Evolutionary conservation across 2,329 filamentous ascomycete species (phyloP), one percentile per base, ranked within the genome.

Genomic region (Alternaria alternata): DNA sequence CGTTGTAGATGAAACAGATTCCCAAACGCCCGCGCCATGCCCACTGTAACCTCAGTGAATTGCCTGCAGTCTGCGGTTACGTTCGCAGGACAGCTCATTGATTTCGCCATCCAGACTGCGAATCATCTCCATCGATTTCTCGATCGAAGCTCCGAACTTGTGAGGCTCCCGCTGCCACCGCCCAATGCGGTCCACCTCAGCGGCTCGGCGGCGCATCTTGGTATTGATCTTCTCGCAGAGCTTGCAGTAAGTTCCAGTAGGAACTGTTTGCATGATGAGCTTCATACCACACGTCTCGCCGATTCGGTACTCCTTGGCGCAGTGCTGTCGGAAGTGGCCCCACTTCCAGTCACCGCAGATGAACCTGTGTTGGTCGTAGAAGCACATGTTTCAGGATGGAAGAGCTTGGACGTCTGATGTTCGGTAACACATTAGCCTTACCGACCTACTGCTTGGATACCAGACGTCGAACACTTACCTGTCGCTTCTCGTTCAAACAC

Each of bases 201-300:
- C 92, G 74, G 84, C 83, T 74, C 89, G 86, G 65, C 91, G 89
- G 57, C 92, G 88, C 74, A 86, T 82, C 82, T 97, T 97, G 80
- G 91, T 94, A 75, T 93, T 90, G 69, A 94, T 93, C 81, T 95
- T 93, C 74, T 93, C 89, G 82, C 94, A 98, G 64, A 93, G 85
- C 77, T 91, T 92, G 84, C 94, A 98, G 71, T 88, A 87, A 56
- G 87, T 86, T 43, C 78, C 70, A 54, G 90, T 84, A 60, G 83
- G 83, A 65, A 87, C 84, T 26, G 92, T 94, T 70, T 88, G 83
- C 83, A 91, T 93, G 75, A 97, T 89, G 66, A 97, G 87, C 82
- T 93, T 96, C 82, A 97, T 90, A 63, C 94, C 94, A 81, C 94
- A 98, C 38, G 94, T 97, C 84, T 98, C 94, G 73, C 94, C 94